Conservation (phyloP, 2,329 filamentous ascomycete genomes). For the Pseudopyrenochaeta lycopersici region DNA sequence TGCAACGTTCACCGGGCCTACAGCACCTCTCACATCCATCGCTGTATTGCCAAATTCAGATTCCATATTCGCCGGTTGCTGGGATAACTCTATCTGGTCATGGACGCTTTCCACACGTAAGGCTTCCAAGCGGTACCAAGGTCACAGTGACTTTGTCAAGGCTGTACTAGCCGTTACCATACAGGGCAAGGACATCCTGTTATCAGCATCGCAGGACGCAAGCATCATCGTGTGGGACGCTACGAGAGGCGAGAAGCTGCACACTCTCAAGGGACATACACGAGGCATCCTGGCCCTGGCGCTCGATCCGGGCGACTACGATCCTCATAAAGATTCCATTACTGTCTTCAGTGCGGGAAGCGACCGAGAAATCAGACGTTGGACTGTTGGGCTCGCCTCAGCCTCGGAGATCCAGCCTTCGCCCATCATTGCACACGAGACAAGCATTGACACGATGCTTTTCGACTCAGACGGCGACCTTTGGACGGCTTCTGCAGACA, state of each 20-base stretch:
- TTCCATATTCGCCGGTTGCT: constrained; percentile 85
- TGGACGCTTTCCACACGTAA: constrained; percentile 67
- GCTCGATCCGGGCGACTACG: constrained; percentile 68
- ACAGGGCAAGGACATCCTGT: constrained; percentile 63
- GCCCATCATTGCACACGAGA: constrained; percentile 82
- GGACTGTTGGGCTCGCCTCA: constrained; percentile 62
- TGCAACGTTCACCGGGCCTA: constrained; percentile 73
- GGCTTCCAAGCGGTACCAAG: constrained; percentile 68
- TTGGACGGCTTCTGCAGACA: constrained; percentile 94
- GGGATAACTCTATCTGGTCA: constrained; percentile 92
- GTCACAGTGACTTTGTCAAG: constrained; percentile 93
- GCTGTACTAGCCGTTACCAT: constrained; percentile 72
- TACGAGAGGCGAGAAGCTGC: constrained; percentile 71
- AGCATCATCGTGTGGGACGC: constrained; percentile 79
- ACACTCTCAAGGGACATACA: constrained; percentile 79
- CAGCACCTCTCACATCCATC: constrained; percentile 71
- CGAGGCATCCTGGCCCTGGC: constrained; percentile 82
- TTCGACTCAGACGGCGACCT: constrained; percentile 80
- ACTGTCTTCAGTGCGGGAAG: constrained; percentile 78
- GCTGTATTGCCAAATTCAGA: constrained; percentile 38
- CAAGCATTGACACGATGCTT: constrained; percentile 82
- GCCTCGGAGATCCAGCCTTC: constrained; percentile 50
- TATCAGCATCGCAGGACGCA: constrained; percentile 59
- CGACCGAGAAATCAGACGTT: constrained; percentile 73
- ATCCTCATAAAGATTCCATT: constrained; percentile 47